Conservation (phyloP, 768 basidiomycete species). For the Clitopilus hobsonii region DNA sequence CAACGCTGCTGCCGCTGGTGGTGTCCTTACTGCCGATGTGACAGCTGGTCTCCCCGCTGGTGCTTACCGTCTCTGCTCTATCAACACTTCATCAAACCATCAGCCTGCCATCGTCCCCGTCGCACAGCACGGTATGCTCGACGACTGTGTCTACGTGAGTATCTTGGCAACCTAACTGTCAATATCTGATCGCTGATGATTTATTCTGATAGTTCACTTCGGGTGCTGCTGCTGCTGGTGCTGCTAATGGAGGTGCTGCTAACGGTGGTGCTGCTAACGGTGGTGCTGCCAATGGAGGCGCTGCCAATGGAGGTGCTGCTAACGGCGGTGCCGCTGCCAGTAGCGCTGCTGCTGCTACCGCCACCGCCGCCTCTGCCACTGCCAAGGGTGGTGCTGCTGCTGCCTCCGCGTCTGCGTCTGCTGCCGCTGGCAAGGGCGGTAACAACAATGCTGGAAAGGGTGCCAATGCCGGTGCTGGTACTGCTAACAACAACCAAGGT, state of each 20-base stretch:
- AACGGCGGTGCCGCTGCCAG: slow-evolving; percentile 1
- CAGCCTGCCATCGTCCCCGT: slow-evolving; percentile 54
- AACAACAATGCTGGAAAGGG: slow-evolving; percentile 1
- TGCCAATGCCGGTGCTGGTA: not conserved
- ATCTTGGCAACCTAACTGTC: not conserved
- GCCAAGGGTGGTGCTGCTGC: not conserved
- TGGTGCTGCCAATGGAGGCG: slow-evolving; percentile 7
- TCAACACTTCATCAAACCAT: slow-evolving; percentile 57
- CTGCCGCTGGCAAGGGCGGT: slow-evolving; percentile 1
- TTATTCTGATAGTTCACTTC: slow-evolving; percentile 4
- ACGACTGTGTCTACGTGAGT: slow-evolving; percentile 55
- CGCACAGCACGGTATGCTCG: slow-evolving; percentile 54
- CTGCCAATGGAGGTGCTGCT: slow-evolving; percentile 3
- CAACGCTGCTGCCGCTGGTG: slow-evolving; percentile 39
- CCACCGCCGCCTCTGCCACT: not conserved
- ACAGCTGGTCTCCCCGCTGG: slow-evolving; percentile 52
- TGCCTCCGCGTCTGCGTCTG: not conserved
- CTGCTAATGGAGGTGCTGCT: slow-evolving; percentile 5
- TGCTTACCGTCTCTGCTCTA: slow-evolving; percentile 54
- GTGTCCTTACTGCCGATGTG: slow-evolving; percentile 48
- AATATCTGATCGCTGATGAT: not conserved
- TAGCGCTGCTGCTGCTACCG: slow-evolving; percentile 6
- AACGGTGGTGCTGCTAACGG: slow-evolving; percentile 8
- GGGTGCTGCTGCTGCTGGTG: slow-evolving; percentile 1
- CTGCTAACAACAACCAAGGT: not conserved